These are phyloP conservation scores for Alternaria angustiovoidea DNA, from an alignment of 2,329 filamentous ascomycete species.

Conservation along the genomic window DNA sequence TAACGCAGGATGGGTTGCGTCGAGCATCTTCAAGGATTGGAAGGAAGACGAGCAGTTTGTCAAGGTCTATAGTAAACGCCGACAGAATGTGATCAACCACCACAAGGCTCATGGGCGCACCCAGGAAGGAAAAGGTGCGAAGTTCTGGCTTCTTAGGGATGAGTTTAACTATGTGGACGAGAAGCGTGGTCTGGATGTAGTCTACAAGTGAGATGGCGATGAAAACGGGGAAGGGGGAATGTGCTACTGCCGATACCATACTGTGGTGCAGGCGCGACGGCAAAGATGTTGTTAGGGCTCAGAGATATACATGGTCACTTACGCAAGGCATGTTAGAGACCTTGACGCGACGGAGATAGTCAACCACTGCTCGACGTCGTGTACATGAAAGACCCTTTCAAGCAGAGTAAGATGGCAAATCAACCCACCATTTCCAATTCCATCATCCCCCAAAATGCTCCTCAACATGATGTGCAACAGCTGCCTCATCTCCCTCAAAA, in stretches of 20 bases:
- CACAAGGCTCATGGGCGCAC: conserved; percentile 18
- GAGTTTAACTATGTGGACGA: background rate
- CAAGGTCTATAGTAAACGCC: background rate
- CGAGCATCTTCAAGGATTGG: conserved; percentile 2
- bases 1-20: background rate
- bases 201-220: no score
- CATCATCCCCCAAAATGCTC: conserved; percentile 57
- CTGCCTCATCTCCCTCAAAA: conserved; percentile 73
- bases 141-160: background rate
- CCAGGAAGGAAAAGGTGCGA: background rate
- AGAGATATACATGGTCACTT: background rate
- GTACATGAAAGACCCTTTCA: background rate
- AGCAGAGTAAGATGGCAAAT: background rate
- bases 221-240: no score
- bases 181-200: background rate
- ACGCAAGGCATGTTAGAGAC: background rate
- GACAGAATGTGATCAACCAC: conserved; percentile 11
- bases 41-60: conserved; percentile 6
- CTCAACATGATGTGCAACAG: conserved; percentile 73
- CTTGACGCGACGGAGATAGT: background rate
- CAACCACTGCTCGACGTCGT: background rate
- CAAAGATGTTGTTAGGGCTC: background rate
- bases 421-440: background rate
- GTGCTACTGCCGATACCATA: background rate
- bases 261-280: background rate